These are phyloP conservation scores for Colletotrichum tabaci DNA, from an alignment of 2,329 filamentous ascomycete species.

Conservation along the genomic window DNA sequence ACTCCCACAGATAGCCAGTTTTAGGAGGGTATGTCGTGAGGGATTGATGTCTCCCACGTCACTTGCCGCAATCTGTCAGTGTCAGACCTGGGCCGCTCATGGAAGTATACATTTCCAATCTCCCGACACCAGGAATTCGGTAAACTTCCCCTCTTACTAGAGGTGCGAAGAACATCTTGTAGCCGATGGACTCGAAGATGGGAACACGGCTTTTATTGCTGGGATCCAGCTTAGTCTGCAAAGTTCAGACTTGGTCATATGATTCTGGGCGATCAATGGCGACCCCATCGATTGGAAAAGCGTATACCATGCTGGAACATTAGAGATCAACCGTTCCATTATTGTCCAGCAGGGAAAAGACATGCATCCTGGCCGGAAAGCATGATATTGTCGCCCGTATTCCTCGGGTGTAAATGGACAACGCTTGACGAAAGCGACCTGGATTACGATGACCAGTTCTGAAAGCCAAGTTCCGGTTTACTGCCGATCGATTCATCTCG, in stretches of 20 bases:
- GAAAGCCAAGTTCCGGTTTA: too few relatives aligned
- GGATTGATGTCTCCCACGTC: not conserved
- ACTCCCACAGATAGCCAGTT: too few relatives aligned
- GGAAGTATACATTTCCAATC: constrained; percentile 41
- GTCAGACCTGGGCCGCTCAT: too few relatives aligned
- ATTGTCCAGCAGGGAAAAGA: not conserved
- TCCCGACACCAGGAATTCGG: constrained; percentile 71
- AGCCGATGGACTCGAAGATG: constrained; percentile 16
- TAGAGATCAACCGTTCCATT: not conserved
- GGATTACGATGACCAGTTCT: too few relatives aligned
- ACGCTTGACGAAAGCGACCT: constrained; percentile 5
- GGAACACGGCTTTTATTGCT: constrained; percentile 11
- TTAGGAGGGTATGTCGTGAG: too few relatives aligned
- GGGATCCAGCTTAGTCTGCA: constrained; percentile 25
- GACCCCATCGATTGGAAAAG: constrained; percentile 55
- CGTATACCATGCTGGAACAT: constrained; percentile 36
- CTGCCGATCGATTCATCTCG: too few relatives aligned
- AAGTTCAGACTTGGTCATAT: rapidly evolving
- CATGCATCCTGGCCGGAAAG: not conserved
- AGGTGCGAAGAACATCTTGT: constrained; percentile 9
- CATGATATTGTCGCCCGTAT: constrained; percentile 36
- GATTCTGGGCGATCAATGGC: too few relatives aligned
- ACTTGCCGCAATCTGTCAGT: not conserved
- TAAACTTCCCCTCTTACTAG: not conserved
- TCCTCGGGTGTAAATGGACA: constrained; percentile 15